Base-by-base conservation (phyloP, 305 asterid genomes). In the Stenogyne calaminthoides region DNA sequence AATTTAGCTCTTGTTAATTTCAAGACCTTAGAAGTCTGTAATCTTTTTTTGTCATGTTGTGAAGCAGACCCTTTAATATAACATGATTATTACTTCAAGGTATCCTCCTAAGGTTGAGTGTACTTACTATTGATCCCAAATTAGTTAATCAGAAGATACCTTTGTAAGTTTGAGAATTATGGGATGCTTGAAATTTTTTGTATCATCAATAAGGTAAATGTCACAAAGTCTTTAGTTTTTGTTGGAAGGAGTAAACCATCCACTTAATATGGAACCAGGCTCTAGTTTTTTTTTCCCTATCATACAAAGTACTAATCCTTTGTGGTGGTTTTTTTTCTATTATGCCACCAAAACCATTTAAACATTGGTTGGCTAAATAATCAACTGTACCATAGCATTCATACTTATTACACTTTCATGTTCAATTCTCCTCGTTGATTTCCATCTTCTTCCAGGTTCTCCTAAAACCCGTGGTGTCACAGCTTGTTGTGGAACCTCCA, bases 401-500 rank as follows among this genome's bases (percentile, higher is more conserved):
- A 55, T 25, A 65, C 56, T 32, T 63, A 36, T 6, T 12, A 27
- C 9, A 36, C 36, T 16, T 29, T 29, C 59, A 29, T 78, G 73
- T 52, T 34, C 54, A 69, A 18, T 64, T 67, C 20, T 10, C 14
- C 6, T n/a, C 64, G 56, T 64, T 52, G n/a, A 12, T 80, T 19
- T 56, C 59, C 58, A 51, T 29, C 14, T 47, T 81, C 68, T 73
- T 76, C 74, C 90, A 92, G 99, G 89, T 80, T 69, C 98, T 92
- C 66, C 74, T 88, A 86, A 88, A 90, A 75, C 97, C 98, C 2
- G 55, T 94, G 18, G 96, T 94, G 58, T 88, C 91, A 7, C 98
- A 90, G 83, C 90, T 94, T 72, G 81, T 74, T 19, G 69, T 75
- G 46, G 96, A 91, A 32, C 96, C 97, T 42, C 98, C 98, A 1